Evolutionary conservation across 108 stramenopile genomes (phyloP).

Genomic region (Cylindrotheca closterium): DNA sequence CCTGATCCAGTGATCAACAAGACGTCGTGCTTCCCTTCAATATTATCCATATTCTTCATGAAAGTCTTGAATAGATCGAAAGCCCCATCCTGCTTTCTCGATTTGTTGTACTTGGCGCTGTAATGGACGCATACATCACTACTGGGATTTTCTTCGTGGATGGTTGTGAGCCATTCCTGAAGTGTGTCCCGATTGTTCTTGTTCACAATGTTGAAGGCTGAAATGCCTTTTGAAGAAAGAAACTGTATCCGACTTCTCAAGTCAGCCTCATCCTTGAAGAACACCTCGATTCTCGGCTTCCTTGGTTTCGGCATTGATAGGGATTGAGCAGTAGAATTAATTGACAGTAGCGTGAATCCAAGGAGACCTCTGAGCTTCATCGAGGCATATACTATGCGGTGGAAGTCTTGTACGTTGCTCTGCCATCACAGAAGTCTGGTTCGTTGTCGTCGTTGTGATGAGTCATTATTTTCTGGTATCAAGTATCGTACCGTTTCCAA

Average conservation of each 20-base stretch:
- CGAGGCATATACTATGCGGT: too few relatives aligned
- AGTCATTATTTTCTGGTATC: too few relatives aligned
- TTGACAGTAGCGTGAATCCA: too few relatives aligned
- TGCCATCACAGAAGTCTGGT: too few relatives aligned
- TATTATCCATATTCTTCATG: background rate
- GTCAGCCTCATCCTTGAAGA: slow-evolving; percentile 39
- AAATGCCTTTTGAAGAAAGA: slow-evolving; percentile 25
- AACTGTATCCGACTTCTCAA: slow-evolving; percentile 32
- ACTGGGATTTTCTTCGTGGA: slow-evolving; percentile 12
- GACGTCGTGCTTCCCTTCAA: slow-evolving; percentile 17
- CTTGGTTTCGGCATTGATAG: background rate
- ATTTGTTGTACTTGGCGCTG: slow-evolving; percentile 46
- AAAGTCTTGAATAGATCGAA: background rate
- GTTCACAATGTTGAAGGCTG: slow-evolving; percentile 49
- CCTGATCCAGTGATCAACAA: slow-evolving; percentile 33
- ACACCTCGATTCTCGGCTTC: slow-evolving; percentile 39
- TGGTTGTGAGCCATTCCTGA: slow-evolving; percentile 22
- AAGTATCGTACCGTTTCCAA: too few relatives aligned
- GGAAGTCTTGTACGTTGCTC: too few relatives aligned
- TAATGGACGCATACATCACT: slow-evolving; percentile 31
- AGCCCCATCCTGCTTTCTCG: slow-evolving; percentile 13
- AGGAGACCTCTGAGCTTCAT: too few relatives aligned
- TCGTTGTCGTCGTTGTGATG: too few relatives aligned
- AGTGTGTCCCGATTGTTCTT: slow-evolving; percentile 39
- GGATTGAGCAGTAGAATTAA: background rate